phyloP scores from a whole-genome alignment of 805 yeast genomes.

The Blastobotrys terrestris region DNA sequence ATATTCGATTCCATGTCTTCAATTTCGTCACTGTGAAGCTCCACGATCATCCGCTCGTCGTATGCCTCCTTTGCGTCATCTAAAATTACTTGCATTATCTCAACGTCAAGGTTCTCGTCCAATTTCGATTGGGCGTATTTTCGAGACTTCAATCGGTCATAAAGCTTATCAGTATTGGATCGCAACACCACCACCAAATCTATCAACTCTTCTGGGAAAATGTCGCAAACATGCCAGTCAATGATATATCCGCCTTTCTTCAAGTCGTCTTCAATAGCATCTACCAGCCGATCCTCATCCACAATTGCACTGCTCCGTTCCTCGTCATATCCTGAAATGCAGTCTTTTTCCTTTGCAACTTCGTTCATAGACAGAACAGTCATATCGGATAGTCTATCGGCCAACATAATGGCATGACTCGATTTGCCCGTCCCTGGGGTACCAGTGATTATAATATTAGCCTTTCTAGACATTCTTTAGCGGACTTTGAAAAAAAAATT shows the following conservation, averaged over 20 bases:
- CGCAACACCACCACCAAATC: conserved; percentile 88
- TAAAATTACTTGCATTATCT: conserved; percentile 86
- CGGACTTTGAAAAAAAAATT: neutral
- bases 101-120: conserved; percentile 90
- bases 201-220: conserved; percentile 86
- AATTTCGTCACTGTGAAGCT: conserved; percentile 61
- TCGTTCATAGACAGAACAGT: conserved; percentile 65
- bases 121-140: conserved; percentile 77
- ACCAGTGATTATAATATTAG: conserved; percentile 88
- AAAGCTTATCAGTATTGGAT: conserved; percentile 64
- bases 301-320: conserved; percentile 80
- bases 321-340: conserved; percentile 81
- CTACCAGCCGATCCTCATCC: conserved; percentile 83
- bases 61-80: conserved; percentile 85
- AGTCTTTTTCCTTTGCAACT: conserved; percentile 68
- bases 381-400: conserved; percentile 44
- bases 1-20: conserved; percentile 82
- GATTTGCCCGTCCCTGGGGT: conserved; percentile 92
- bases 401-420: conserved; percentile 60
- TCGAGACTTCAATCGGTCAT: conserved; percentile 69
- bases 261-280: conserved; percentile 69
- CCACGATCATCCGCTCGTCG: conserved; percentile 74
- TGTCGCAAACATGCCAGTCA: conserved; percentile 98
- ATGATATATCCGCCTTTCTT: conserved; percentile 82
- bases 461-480: conserved; percentile 17